These are phyloP conservation scores for Candida patagonica DNA, from an alignment of 805 yeast species.

Conservation along the genomic window DNA sequence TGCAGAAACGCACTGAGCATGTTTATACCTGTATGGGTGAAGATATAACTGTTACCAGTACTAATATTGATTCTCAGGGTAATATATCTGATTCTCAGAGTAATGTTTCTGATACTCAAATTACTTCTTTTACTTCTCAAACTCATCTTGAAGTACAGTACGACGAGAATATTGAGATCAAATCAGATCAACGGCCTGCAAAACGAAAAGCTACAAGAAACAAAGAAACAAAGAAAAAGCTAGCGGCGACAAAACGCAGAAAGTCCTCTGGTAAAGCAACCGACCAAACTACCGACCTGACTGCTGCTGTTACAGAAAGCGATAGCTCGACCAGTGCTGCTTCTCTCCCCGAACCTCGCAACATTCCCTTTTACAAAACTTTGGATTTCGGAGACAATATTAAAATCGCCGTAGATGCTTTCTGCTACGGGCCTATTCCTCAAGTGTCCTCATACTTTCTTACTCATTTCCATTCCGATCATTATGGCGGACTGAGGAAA, in stretches of 20 bases:
- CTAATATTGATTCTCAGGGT: too few species aligned
- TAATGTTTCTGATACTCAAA: too few species aligned
- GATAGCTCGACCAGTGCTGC: background rate
- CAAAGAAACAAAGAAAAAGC: background rate
- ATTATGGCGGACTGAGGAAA: slow-evolving; percentile 77
- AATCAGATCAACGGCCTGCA: background rate
- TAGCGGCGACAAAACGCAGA: background rate
- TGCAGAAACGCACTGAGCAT: slow-evolving; percentile 23
- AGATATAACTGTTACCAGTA: background rate
- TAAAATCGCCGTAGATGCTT: slow-evolving; percentile 31
- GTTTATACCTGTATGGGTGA: slow-evolving; percentile 21
- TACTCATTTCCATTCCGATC: slow-evolving; percentile 86
- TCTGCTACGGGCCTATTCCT: slow-evolving; percentile 27
- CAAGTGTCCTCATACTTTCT: slow-evolving; percentile 25
- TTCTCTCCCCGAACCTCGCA: background rate
- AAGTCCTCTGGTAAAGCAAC: background rate
- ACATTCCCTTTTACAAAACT: slow-evolving; percentile 24
- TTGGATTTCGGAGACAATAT: slow-evolving; percentile 20
- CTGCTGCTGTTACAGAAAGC: background rate
- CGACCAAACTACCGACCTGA: background rate
- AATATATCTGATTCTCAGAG: too few species aligned
- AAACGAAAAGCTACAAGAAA: background rate
- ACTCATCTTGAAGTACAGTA: too few species aligned
- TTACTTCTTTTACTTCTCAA: too few species aligned
- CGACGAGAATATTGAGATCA: background rate